Conservation (phyloP, 2,329 filamentous ascomycete species). For the Fusarium sp. region DNA sequence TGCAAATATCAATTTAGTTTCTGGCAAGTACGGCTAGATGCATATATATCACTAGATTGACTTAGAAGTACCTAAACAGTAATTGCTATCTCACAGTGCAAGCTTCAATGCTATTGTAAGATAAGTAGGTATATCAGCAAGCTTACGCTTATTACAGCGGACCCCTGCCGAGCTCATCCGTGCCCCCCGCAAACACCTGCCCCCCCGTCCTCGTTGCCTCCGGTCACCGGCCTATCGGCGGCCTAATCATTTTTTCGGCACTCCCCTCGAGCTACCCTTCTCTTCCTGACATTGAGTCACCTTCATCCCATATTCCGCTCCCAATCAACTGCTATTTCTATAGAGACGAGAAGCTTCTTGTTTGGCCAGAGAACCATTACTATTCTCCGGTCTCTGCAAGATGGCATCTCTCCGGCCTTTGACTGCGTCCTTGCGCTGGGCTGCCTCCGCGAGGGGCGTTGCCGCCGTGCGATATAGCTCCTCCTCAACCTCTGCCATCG, state of each 20-base stretch:
- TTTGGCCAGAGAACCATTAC: constrained; percentile 40
- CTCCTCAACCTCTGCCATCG: constrained; percentile 88
- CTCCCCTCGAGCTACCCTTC: constrained; percentile 30
- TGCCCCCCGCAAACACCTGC: constrained; percentile 30
- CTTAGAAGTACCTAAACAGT: background rate
- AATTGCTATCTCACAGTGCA: background rate
- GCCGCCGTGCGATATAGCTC: constrained; percentile 55
- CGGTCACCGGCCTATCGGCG: constrained; percentile 48
- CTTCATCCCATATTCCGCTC: constrained; percentile 19
- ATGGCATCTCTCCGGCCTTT: constrained; percentile 63
- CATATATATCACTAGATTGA: background rate
- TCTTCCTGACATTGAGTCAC: constrained; percentile 47
- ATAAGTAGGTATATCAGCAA: background rate
- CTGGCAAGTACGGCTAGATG: background rate
- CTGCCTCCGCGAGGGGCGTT: constrained; percentile 48
- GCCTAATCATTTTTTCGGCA: constrained; percentile 48
- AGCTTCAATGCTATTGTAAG: background rate
- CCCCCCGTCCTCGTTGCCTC: constrained; percentile 34
- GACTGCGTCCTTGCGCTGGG: constrained; percentile 57
- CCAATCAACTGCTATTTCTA: constrained; percentile 39
- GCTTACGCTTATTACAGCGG: constrained; percentile 17
- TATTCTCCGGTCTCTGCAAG: constrained; percentile 47
- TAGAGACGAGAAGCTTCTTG: constrained; percentile 46
- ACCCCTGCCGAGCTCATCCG: constrained; percentile 44
- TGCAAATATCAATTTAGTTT: too few relatives aligned